Base-by-base conservation (phyloP, 2,329 filamentous ascomycete genomes). In the Fusarium guadeloupense region DNA sequence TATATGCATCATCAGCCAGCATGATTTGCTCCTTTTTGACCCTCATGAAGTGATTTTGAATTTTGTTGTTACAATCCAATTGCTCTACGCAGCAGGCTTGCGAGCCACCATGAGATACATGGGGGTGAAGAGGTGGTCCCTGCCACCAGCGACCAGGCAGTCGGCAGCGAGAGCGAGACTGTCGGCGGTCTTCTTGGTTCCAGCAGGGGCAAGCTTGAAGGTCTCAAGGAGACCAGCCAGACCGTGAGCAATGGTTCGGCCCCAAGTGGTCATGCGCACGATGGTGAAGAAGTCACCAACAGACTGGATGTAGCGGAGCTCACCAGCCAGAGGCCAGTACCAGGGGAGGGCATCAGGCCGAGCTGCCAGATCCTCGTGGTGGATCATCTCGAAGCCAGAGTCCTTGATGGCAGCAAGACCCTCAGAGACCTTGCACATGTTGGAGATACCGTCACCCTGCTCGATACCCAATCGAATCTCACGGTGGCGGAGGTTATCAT, bases 41-140 rank as follows among this genome's bases (percentile, higher is more conserved):
- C 43, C 35, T 62, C 52, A 31, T 58, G 35, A 65, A 31, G 54
- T 59, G 25, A 35, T 64, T 56, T 58, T 19, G 13, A 54, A 42
- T 31, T 53, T 66, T 31, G 31, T 59, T 45, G 47, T 53, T 38
- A 28, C 31, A 20, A 54, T 14, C 30, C 25, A 25, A 17, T 17
- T 31, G 19, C 35, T 54, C 60, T 69, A 70, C 40, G 66, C 68
- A 31, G 54, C 66, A 45, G 94, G 92, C 84, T 97, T 97, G 78
- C 91, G 88, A 59, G 87, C 94, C 56, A 97, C 86, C 92, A 97
- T 97, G 73, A 98, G 82, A 80, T 97, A 97, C 94, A 98, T 98
- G 52, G 94, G 94, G 2, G 94, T 98, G 80, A 98, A 98, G n/a
- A 98, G 85, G 76, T 96, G 91, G 80, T 93, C 84, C 75, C 87